These are phyloP conservation scores for Cyberlindnera mrakii DNA, from an alignment of 805 yeast species.

Conservation along the genomic window DNA sequence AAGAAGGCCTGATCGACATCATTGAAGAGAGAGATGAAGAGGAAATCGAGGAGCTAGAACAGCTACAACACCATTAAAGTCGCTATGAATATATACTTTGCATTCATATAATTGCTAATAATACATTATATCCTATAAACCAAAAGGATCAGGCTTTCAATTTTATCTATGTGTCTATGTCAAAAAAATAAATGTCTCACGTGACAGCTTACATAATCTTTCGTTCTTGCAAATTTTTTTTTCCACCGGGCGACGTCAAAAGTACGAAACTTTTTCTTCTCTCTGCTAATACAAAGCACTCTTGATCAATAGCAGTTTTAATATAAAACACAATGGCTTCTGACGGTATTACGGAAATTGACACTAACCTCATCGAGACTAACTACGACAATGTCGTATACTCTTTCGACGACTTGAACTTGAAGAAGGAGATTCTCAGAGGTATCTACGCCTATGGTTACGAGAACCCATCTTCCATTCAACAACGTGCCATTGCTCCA, in stretches of 20 bases:
- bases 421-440: conserved; percentile 55
- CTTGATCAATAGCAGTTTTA: neutral
- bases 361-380: conserved; percentile 79
- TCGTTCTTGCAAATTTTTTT: neutral
- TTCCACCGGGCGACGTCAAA: neutral
- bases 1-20: conserved; percentile 5
- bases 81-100: neutral
- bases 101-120: neutral
- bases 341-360: conserved; percentile 76
- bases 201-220: neutral
- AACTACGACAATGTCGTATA: conserved; percentile 90
- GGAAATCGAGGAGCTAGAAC: neutral
- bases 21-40: conserved; percentile 3
- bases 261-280: neutral
- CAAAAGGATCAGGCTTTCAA: neutral
- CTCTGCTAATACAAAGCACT: neutral
- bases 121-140: too few relatives aligned
- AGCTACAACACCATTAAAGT: neutral
- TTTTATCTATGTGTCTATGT: neutral
- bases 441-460: conserved; percentile 76
- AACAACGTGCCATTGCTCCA: conserved; percentile 95
- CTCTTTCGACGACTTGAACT: conserved; percentile 74
- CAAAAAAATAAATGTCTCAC: neutral
- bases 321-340: conserved; percentile 22
- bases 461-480: conserved; percentile 95